Base-by-base conservation (phyloP, 106 monocot genomes). In the Acorus gramineus region DNA sequence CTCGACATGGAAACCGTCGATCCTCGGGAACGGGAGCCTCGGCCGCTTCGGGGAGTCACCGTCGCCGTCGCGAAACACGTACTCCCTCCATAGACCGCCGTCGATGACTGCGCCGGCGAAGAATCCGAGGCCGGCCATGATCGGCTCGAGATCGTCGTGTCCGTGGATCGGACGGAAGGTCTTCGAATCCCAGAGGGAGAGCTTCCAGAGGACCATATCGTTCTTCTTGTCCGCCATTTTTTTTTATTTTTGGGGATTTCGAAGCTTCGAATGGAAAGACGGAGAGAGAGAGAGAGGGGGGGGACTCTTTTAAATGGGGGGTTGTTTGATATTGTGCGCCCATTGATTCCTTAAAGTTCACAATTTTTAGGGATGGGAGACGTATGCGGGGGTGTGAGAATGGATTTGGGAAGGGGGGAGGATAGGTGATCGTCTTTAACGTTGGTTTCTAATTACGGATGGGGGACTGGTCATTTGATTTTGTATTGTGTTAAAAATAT, bases 111-210 rank as follows among this genome's bases (percentile, higher is more conserved):
- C 13, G 64, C 4, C 54, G 11, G 45, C 42, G 61, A 51, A 4
- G 52, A 87, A 87, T 6, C 83, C 87, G 12, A 58, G 63, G 44
- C 74, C 14, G 62, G 53, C 49, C 67, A 87, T 70, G 78, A 87
- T 80, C 12, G 87, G 87, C 45, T 87, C 87, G 6, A 87, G 87
- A 13, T 87, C 83, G 47, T 69, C 83, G 74, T 87, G 83, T 61
- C 74, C 83, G n/a, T 75, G 46, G 59, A 87, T 72, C 2, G 87
- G 87, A n/a, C 87, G 71, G 72, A 87, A 87, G 14, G 82, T 83
- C 53, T 53, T 53, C 11, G 72, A 80, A 75, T 87, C 71, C 87
- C 87, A 87, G 11, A 87, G 77, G 42, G 75, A 56, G 44, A 83
- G 80, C 75, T 80, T 87, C 74, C 69, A 77, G 49, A 80, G 80